A percentile compares a stretch with the other conserved stretches of the same genome.
These are phyloP conservation scores for Inga oerstediana DNA, from an alignment of 306 rosid species.

Conservation along the genomic window DNA sequence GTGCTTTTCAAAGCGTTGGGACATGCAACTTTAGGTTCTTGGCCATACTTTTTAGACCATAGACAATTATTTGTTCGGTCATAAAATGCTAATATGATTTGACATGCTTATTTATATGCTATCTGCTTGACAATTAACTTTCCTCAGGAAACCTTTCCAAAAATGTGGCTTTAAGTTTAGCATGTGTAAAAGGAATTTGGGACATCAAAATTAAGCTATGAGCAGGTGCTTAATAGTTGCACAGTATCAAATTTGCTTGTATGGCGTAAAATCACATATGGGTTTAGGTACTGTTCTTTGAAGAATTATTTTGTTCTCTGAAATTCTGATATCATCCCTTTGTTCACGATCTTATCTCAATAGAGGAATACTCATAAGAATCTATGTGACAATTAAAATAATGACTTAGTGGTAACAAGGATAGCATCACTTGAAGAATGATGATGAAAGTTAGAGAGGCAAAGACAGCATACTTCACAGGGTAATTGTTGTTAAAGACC, in stretches of 20 bases:
- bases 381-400: neutral
- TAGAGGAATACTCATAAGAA: neutral
- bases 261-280: neutral
- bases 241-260: neutral
- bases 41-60: neutral
- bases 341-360: neutral
- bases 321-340: neutral
- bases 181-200: constrained; percentile 12
- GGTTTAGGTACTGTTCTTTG: constrained; percentile 5
- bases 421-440: neutral
- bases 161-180: constrained; percentile 6
- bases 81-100: neutral
- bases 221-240: neutral
- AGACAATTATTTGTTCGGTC: neutral
- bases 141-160: neutral
- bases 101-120: neutral
- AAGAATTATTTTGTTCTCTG: neutral
- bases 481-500: neutral
- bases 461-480: neutral
- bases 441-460: constrained; percentile 3
- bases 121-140: neutral
- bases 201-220: constrained; percentile 13
- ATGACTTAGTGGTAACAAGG: neutral
- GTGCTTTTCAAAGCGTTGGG: constrained; percentile 19
- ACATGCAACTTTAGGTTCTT: neutral